Conservation (phyloP, 2,329 filamentous ascomycete genomes). For the Fusarium decemcellulare region DNA sequence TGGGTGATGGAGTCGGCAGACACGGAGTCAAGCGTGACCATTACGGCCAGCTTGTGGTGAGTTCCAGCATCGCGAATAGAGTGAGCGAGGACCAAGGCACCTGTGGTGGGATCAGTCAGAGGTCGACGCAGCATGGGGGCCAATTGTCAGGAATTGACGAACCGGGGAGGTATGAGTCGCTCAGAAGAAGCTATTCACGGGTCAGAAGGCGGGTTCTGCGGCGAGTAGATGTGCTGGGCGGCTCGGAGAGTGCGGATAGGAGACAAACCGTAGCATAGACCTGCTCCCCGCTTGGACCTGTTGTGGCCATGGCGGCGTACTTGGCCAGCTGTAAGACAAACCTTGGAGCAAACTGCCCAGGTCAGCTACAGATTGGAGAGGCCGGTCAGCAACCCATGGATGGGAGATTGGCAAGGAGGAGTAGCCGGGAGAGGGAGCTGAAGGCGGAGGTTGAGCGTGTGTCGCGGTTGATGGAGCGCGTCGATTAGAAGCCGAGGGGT, state of each 20-base stretch:
- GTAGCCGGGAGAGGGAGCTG: conserved; percentile 12
- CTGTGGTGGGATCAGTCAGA: conserved; percentile 60
- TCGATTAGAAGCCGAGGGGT: conserved; percentile 26
- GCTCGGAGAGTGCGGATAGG: conserved; percentile 12
- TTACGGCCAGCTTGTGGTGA: conserved; percentile 80
- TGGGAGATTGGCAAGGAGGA: conserved; percentile 11
- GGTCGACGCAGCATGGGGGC: conserved; percentile 2
- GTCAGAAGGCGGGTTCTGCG: conserved; percentile 14
- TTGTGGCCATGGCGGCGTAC: conserved; percentile 53
- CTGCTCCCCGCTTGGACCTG: conserved; percentile 56
- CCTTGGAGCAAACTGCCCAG: conserved; percentile 37
- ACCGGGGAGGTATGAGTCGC: conserved; percentile 95
- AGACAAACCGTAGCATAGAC: conserved; percentile 70
- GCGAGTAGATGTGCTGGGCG: neutral
- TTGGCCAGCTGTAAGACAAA: conserved; percentile 40
- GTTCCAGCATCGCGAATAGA: conserved; percentile 93
- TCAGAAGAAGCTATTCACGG: conserved; percentile 83
- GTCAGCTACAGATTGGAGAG: conserved; percentile 38
- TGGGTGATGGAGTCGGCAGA: conserved; percentile 82
- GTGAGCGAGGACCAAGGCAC: conserved; percentile 93
- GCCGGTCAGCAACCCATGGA: conserved; percentile 46
- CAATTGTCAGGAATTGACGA: conserved; percentile 49
- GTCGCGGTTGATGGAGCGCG: conserved; percentile 35
- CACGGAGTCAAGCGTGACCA: conserved; percentile 86
- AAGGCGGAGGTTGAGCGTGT: conserved; percentile 1